Evolutionary conservation across 306 rosid genomes (phyloP).

Genomic region (Trichosanthes truncata): DNA sequence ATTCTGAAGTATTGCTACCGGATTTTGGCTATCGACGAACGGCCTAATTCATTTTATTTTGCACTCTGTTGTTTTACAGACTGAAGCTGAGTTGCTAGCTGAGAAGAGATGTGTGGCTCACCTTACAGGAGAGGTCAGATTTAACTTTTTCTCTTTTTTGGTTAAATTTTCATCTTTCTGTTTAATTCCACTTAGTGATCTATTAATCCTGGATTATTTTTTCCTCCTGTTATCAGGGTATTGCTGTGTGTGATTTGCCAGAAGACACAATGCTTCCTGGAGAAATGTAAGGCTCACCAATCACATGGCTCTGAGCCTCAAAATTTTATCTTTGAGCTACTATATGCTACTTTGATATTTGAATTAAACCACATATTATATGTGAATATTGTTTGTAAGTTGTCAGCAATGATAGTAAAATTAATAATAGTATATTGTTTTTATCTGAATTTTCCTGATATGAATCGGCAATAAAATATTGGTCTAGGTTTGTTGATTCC

Average conservation of each 20-base stretch:
- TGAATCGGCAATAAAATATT: not conserved
- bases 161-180: not conserved
- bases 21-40: not conserved
- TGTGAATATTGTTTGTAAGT: conserved; percentile 4
- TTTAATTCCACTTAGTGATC: not conserved
- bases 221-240: conserved; percentile 34
- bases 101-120: conserved; percentile 97
- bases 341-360: not conserved
- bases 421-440: not conserved
- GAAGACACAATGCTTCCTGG: conserved; percentile 98
- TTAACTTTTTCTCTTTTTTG: not conserved
- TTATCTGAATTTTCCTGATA: not conserved
- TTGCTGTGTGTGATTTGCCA: conserved; percentile 85
- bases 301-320: not conserved
- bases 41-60: not conserved
- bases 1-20: not conserved
- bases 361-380: not conserved
- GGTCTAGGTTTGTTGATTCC: not conserved
- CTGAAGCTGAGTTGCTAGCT: conserved; percentile 86
- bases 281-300: conserved; percentile 49
- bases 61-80: conserved; percentile 34
- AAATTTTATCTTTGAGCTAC: conserved; percentile 4
- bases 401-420: not conserved
- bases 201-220: not conserved
- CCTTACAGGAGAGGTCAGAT: conserved; percentile 82